A percentile compares a stretch with the other conserved stretches of the same genome.
phyloP scores from a whole-genome alignment of 73 alveolate species.

The Paramecium sexaurelia region DNA sequence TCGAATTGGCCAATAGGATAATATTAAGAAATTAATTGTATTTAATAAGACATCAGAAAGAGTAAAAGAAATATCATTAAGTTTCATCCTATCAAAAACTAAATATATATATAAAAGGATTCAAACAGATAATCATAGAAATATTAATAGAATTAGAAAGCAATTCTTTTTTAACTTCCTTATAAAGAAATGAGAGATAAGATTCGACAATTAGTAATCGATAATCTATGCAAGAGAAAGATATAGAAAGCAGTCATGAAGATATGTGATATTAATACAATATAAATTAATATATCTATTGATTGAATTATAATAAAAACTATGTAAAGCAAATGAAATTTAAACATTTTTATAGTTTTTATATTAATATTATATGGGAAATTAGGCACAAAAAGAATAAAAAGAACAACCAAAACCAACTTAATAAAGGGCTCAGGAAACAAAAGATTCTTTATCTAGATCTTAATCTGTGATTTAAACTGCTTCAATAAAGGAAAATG shows the following conservation, averaged over 20 bases:
- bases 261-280: not conserved
- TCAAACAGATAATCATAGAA: no score
- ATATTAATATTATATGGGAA: no score
- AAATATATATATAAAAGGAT: not conserved
- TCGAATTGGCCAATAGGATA: not conserved
- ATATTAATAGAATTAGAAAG: no score
- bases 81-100: not conserved
- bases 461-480: no score
- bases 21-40: not conserved
- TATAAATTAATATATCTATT: not conserved
- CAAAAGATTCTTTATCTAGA: no score
- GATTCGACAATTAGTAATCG: not conserved
- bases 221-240: not conserved
- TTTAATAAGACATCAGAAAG: not conserved
- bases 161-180: not conserved
- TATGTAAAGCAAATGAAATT: no score
- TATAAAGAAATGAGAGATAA: not conserved
- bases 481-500: no score
- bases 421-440: no score
- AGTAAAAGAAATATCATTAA: not conserved
- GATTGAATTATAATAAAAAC: no score
- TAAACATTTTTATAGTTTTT: no score
- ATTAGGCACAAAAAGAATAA: no score
- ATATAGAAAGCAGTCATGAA: slow-evolving; percentile 23
- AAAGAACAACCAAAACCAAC: no score